Percentiles rank a stretch among this genome's conserved stretches.
phyloP scores from a whole-genome alignment of 345 rosid genomes.

The Sisymbrium altissimum region DNA sequence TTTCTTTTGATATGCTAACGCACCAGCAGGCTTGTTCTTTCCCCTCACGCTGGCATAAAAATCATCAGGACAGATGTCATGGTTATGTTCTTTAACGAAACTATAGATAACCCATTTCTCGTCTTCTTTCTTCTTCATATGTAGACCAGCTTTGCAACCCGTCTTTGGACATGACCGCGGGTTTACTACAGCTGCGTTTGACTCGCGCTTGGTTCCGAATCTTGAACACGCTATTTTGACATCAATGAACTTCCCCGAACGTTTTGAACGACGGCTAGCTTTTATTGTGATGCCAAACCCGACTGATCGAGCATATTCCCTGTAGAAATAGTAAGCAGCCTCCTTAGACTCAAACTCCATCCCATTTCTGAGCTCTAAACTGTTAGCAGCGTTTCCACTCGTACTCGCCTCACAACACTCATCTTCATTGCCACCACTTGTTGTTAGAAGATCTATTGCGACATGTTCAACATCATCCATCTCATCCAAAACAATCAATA shows the following conservation, averaged over 20 bases:
- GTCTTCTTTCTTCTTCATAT: conserved; percentile 30
- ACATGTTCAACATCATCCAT: conserved; percentile 22
- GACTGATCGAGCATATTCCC: conserved; percentile 30
- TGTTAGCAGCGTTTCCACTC: conserved; percentile 3
- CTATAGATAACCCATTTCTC: conserved; percentile 31
- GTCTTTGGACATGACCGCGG: conserved; percentile 33
- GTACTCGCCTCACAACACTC: conserved; percentile 15
- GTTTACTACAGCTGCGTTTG: not conserved
- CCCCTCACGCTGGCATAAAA: conserved; percentile 19
- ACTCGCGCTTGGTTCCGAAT: conserved; percentile 28
- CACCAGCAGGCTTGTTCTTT: conserved; percentile 24
- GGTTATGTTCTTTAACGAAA: conserved; percentile 35
- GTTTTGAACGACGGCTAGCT: conserved; percentile 35
- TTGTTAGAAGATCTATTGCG: conserved; percentile 5
- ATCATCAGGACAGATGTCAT: conserved; percentile 32
- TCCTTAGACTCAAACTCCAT: conserved; percentile 34
- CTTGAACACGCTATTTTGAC: conserved; percentile 32
- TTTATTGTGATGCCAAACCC: conserved; percentile 35
- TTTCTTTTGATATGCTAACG: conserved; percentile 16
- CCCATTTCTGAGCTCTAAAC: conserved; percentile 17
- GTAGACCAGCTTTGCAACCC: conserved; percentile 32
- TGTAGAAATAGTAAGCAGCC: conserved; percentile 30
- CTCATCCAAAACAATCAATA: not conserved
- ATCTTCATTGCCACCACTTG: conserved; percentile 11
- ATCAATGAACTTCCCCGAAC: conserved; percentile 33